phyloP scores from a whole-genome alignment of 1,284 basidiomycete genomes.

The Rhizoctonia solani region DNA sequence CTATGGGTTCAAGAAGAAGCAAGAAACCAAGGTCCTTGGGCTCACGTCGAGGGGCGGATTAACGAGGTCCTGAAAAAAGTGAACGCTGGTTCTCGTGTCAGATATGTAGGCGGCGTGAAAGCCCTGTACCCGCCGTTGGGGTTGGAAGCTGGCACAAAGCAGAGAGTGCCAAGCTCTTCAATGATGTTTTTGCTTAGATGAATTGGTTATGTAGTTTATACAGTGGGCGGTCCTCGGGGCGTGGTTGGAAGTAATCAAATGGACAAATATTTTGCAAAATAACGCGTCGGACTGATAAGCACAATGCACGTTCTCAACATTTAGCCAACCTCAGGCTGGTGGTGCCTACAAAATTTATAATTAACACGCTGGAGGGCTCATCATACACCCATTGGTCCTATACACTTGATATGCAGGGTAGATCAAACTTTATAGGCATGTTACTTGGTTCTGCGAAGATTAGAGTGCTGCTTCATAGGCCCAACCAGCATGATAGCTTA shows the following conservation, averaged over 20 bases:
- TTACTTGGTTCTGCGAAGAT: neutral
- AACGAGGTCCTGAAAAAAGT: constrained; percentile 47
- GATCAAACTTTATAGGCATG: constrained; percentile 17
- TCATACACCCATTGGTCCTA: neutral
- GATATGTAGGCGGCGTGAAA: constrained; percentile 71
- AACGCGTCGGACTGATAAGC: too few relatives aligned
- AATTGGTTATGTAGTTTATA: neutral
- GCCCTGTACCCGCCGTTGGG: constrained; percentile 78
- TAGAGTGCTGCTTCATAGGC: too few relatives aligned
- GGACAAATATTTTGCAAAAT: too few relatives aligned
- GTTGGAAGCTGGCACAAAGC: constrained; percentile 67
- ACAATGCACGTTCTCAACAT: too few relatives aligned
- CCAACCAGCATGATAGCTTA: too few relatives aligned
- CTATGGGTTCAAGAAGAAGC: constrained; percentile 86
- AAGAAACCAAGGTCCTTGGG: constrained; percentile 80
- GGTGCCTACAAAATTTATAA: neutral
- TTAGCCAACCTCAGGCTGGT: neutral
- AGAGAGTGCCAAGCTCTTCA: constrained; percentile 66
- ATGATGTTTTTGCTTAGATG: constrained; percentile 54
- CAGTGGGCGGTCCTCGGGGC: neutral
- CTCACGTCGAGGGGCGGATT: constrained; percentile 61
- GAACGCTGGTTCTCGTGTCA: constrained; percentile 48
- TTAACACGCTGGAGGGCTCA: neutral
- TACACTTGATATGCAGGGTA: constrained; percentile 4
- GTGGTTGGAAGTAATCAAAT: too few relatives aligned